Base-by-base conservation (phyloP, 78 protist genomes). In the Dictyostelium capitatum region DNA sequence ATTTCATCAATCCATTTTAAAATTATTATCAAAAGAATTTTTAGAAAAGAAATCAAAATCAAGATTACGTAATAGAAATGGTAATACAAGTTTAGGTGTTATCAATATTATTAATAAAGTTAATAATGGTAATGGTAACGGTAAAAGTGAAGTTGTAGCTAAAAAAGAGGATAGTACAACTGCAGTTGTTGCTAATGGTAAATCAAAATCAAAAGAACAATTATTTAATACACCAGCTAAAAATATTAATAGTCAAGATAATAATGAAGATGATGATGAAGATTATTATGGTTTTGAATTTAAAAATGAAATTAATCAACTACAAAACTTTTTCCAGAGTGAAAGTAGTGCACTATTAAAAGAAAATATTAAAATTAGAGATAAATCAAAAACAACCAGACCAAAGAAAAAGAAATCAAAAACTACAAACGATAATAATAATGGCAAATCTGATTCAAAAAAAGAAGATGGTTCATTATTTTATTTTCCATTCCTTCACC, bases 291-390 rank as follows among this genome's bases (percentile, higher is more conserved):
- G 59, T 37, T 19, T 1, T 7, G 19, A 6, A 9, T 15, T 41
- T 7, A 77, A 51, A 77, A 9, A 23, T 28, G 64, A 72, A 72
- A 72, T 83, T 56, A 51, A 83, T 11, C 73, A 83, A 23, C 82
- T 72, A 48, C 54, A 54, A 19, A 19, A 46, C 28, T 83, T 37
- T 5, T 72, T 83, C 6, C n/a, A 83, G 0, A 47, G 69, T 30
- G 51, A 37, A 15, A 81, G 41, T 37, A 37, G 43, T 37, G 43
- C 43, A 37, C 2, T 37, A 37, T 37, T 37, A 37, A 37, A 37
- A 37, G 43, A 37, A 37, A 37, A 37, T 37, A 37, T 37, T n/a
- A n/a, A n/a, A 37, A 25, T 11, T 30, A 72, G 72, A 15, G 81
- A 83, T 20, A 83, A 74, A 0, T 17, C 79, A 46, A 7, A 23